Conservation (phyloP, 805 yeast genomes). For the Nakazawaea ambrosiae region DNA sequence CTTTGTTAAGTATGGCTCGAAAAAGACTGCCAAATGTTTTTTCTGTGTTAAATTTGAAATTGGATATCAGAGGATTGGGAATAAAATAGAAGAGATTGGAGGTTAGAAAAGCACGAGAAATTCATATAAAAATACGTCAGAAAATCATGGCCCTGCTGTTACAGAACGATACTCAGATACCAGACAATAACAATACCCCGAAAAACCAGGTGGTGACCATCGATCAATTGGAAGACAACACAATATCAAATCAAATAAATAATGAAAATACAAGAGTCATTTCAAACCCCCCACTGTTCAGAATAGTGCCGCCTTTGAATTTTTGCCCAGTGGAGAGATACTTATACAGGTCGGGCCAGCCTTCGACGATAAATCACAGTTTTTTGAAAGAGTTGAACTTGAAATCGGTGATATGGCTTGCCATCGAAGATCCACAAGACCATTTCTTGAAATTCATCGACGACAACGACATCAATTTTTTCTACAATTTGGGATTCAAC, state of each 20-base stretch:
- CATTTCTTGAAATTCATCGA: constrained; percentile 78
- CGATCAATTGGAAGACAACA: constrained; percentile 15
- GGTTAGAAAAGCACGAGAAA: no score
- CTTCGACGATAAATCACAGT: constrained; percentile 86
- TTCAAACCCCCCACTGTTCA: constrained; percentile 49
- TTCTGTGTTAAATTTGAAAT: no score
- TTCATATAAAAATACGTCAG: no score
- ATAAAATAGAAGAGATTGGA: no score
- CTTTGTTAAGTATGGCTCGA: no score
- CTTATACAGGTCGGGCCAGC: constrained; percentile 89
- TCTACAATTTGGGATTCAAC: constrained; percentile 70
- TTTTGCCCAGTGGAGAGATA: constrained; percentile 91
- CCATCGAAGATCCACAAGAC: constrained; percentile 93
- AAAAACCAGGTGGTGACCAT: background rate
- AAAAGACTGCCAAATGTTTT: no score
- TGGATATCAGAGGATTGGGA: no score
- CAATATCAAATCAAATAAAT: constrained; percentile 19
- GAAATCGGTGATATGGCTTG: constrained; percentile 85
- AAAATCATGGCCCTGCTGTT: no score
- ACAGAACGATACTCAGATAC: no score
- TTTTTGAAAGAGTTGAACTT: constrained; percentile 70
- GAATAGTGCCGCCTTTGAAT: constrained; percentile 89
- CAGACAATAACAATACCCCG: no score
- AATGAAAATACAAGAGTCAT: constrained; percentile 21
- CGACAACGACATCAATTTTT: constrained; percentile 61